These are phyloP conservation scores for Noccaea bulbosa DNA, from an alignment of 345 rosid species.

Conservation along the genomic window DNA sequence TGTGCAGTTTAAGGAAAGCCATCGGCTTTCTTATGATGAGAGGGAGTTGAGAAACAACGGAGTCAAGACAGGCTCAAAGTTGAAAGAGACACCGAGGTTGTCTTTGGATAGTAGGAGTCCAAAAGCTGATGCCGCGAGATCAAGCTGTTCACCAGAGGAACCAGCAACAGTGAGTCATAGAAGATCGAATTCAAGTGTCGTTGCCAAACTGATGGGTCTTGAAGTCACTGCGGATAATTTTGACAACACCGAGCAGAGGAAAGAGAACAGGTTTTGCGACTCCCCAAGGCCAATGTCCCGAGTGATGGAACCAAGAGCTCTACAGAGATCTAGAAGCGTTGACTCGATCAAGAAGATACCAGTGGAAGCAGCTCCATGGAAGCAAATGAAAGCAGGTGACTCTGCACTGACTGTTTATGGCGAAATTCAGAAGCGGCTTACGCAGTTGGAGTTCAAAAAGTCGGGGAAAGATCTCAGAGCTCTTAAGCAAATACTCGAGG, in stretches of 20 bases:
- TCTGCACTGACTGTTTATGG: conserved; percentile 63
- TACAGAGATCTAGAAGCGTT: conserved; percentile 48
- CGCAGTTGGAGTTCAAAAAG: conserved; percentile 70
- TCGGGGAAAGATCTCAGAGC: conserved; percentile 91
- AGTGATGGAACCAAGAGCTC: conserved; percentile 46
- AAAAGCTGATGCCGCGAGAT: conserved; percentile 43
- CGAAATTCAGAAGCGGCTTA: conserved; percentile 79
- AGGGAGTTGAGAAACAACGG: conserved; percentile 57
- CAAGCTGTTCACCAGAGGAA: conserved; percentile 42
- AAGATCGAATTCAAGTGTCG: conserved; percentile 58
- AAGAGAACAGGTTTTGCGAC: conserved; percentile 45
- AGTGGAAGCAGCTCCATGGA: conserved; percentile 76
- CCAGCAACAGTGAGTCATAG: conserved; percentile 49
- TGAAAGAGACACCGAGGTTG: conserved; percentile 81
- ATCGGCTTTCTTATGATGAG: conserved; percentile 85
- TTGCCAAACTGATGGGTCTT: conserved; percentile 93
- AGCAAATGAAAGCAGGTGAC: conserved; percentile 47
- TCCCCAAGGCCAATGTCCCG: conserved; percentile 54
- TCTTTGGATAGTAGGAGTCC: conserved; percentile 78
- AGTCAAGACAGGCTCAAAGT: conserved; percentile 55
- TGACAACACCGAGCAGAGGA: conserved; percentile 41
- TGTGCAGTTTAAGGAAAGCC: conserved; percentile 53
- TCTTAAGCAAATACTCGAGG: conserved; percentile 86
- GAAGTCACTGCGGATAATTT: conserved; percentile 56
- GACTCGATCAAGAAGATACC: conserved; percentile 57